A percentile compares a stretch with the other conserved stretches of the same genome.
These are phyloP conservation scores for Oligophagozyma castellii DNA, from an alignment of 1,139 yeast genomes.

Conservation along the genomic window DNA sequence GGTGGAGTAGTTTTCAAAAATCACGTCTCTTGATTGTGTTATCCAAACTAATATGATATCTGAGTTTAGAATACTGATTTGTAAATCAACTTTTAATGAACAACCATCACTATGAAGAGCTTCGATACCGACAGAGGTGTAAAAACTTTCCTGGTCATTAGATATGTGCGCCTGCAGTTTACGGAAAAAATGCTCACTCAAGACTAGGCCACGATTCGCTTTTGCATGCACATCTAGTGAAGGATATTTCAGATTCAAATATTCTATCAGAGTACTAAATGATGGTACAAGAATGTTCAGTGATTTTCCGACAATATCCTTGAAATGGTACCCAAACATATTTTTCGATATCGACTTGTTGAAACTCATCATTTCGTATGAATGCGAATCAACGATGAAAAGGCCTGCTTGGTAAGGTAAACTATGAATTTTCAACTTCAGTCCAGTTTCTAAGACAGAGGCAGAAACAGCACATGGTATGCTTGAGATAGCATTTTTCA, in stretches of 20 bases:
- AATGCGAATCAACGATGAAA: conserved; percentile 36
- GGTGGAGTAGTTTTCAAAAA: conserved; percentile 18
- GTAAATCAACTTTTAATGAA: conserved; percentile 55
- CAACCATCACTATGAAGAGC: conserved; percentile 65
- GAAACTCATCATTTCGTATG: conserved; percentile 27
- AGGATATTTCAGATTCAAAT: conserved; percentile 35
- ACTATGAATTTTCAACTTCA: conserved; percentile 49
- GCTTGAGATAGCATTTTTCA: conserved; percentile 31
- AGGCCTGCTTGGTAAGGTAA: conserved; percentile 83
- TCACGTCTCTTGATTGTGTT: conserved; percentile 54
- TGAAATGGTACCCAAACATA: conserved; percentile 50
- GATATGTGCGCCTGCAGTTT: conserved; percentile 28
- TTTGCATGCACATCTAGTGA: conserved; percentile 23
- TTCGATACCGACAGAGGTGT: conserved; percentile 50
- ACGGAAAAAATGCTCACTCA: conserved; percentile 85
- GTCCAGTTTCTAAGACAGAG: conserved; percentile 34
- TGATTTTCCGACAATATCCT: conserved; percentile 36
- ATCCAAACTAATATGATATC: conserved; percentile 66
- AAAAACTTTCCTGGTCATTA: conserved; percentile 27
- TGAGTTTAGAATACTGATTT: conserved; percentile 53
- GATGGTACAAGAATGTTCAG: conserved; percentile 53
- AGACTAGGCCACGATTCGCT: conserved; percentile 37
- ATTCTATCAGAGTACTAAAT: conserved; percentile 40
- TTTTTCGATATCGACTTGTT: conserved; percentile 70
- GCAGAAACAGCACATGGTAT: conserved; percentile 65